These are phyloP conservation scores for Kodamaea kaohsiungensis DNA, from an alignment of 805 yeast species.

Conservation along the genomic window DNA sequence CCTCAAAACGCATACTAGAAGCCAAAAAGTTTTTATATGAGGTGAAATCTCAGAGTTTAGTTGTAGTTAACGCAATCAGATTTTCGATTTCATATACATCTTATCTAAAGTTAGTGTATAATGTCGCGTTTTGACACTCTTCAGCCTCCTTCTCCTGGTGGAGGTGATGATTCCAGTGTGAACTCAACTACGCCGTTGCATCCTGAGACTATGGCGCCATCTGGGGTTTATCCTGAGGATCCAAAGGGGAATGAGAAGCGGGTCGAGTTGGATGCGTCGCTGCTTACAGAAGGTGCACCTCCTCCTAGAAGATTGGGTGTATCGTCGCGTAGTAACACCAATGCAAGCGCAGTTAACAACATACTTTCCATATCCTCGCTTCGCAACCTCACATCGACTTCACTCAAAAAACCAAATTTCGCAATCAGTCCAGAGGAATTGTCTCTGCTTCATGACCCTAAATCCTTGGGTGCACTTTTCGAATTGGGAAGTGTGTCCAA, in stretches of 20 bases:
- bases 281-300: not conserved
- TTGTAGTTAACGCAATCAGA: not conserved
- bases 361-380: not conserved
- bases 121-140: conserved; percentile 1
- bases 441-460: conserved; percentile 60
- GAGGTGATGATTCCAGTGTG: conserved; percentile 9
- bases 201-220: not conserved
- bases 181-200: conserved; percentile 10
- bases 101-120: not conserved
- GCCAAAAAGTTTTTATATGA: not conserved
- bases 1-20: not conserved
- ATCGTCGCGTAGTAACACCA: not conserved
- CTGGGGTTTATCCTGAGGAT: not conserved
- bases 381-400: not conserved
- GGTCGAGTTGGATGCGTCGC: not conserved
- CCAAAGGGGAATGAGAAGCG: not conserved
- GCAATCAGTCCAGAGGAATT: conserved; percentile 32
- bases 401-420: conserved; percentile 2
- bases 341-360: not conserved
- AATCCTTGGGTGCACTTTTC: conserved; percentile 46
- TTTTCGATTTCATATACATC: not conserved
- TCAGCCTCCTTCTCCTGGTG: not conserved
- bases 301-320: not conserved
- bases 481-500: conserved; percentile 48
- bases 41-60: not conserved